Evolutionary conservation across 129 eudicot species (phyloP).

Genomic region (sunflower (Helianthus annuus)): DNA sequence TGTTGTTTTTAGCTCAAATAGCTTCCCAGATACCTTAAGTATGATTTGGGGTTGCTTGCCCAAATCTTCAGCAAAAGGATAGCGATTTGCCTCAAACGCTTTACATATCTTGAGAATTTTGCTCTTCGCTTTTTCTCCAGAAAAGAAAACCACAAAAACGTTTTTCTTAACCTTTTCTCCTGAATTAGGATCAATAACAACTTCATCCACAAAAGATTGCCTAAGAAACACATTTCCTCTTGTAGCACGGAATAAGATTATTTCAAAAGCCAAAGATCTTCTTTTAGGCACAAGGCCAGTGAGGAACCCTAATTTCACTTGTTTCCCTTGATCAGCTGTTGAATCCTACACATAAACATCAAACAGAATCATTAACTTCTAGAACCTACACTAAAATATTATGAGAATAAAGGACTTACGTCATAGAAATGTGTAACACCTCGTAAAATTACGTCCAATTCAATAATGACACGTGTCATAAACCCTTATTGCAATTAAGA

Average conservation of each 20-base stretch:
- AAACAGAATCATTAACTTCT: too few relatives aligned
- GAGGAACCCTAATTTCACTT: too few relatives aligned
- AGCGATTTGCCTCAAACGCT: constrained; percentile 97
- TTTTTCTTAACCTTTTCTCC: constrained; percentile 98
- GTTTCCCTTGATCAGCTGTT: too few relatives aligned
- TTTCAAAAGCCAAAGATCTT: constrained; percentile 92
- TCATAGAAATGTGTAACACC: too few relatives aligned
- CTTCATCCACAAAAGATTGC: constrained; percentile 76
- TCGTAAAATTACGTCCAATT: too few relatives aligned
- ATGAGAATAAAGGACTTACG: too few relatives aligned
- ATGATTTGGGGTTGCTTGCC: constrained; percentile 85
- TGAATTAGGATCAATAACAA: constrained; percentile 84
- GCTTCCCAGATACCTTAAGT: constrained; percentile 87
- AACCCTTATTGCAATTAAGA: too few relatives aligned
- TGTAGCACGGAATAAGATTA: constrained; percentile 96
- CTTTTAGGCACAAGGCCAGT: constrained; percentile 91
- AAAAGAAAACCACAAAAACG: too few relatives aligned
- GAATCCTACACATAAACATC: too few relatives aligned
- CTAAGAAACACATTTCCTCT: constrained; percentile 92
- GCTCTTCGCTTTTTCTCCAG: constrained; percentile 90
- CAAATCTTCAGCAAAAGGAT: constrained; percentile 74
- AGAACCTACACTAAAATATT: too few relatives aligned
- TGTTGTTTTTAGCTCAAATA: constrained; percentile 80
- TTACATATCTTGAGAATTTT: constrained; percentile 91
- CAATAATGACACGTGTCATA: too few relatives aligned